These are phyloP conservation scores for Fusarium sororula DNA, from an alignment of 2,329 filamentous ascomycete species.

Conservation along the genomic window DNA sequence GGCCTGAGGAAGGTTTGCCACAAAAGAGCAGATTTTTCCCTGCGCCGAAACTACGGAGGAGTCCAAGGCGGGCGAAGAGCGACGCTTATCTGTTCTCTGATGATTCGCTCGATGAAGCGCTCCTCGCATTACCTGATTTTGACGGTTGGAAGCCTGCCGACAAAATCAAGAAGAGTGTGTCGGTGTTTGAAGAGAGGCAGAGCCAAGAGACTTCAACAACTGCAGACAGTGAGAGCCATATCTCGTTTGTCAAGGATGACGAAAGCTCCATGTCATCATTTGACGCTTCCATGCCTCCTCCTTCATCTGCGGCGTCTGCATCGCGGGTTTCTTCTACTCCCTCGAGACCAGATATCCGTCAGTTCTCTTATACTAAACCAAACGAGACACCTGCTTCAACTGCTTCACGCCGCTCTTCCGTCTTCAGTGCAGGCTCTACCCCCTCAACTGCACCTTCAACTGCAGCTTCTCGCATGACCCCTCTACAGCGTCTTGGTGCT, in stretches of 20 bases:
- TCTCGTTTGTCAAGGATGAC: constrained; percentile 31
- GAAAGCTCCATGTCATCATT: constrained; percentile 36
- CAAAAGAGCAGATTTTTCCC: constrained; percentile 66
- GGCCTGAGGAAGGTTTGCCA: constrained; percentile 45
- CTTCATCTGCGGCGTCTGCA: constrained; percentile 32
- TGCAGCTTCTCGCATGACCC: constrained; percentile 57
- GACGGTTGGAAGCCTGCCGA: constrained; percentile 55
- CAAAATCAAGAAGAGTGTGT: constrained; percentile 50
- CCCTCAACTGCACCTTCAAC: constrained; percentile 56
- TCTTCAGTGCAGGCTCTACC: constrained; percentile 49
- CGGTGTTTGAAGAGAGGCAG: constrained; percentile 57
- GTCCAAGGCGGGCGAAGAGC: constrained; percentile 45
- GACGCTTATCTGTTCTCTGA: constrained; percentile 63
- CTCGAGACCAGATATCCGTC: constrained; percentile 44
- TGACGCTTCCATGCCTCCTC: constrained; percentile 44
- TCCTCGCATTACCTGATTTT: constrained; percentile 61
- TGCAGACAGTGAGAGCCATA: constrained; percentile 34
- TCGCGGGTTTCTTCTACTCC: constrained; percentile 43
- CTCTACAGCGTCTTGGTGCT: constrained; percentile 62
- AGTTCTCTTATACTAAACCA: constrained; percentile 47
- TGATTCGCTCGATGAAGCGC: constrained; percentile 65
- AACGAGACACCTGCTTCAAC: constrained; percentile 49
- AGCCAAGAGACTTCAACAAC: constrained; percentile 38
- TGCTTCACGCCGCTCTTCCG: constrained; percentile 47
- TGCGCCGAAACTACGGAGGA: constrained; percentile 39